Percentiles rank a stretch among this genome's conserved stretches.
These are phyloP conservation scores for Hordeum marinum DNA, from an alignment of 176 grass and related monocot genomes.

Conservation along the genomic window DNA sequence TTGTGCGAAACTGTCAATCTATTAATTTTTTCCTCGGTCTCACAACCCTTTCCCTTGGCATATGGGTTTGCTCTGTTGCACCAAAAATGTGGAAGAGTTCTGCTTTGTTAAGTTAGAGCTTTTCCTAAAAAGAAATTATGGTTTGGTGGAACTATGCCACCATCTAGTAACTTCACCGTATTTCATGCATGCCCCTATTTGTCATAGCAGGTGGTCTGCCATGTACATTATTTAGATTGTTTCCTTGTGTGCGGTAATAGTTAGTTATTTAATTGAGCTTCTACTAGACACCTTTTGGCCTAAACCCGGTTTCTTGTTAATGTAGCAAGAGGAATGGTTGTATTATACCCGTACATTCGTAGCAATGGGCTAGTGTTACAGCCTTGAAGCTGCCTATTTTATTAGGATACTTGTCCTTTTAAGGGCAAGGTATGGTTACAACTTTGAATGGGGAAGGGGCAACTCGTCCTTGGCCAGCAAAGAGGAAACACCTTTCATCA, in stretches of 20 bases:
- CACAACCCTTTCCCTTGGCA: not conserved
- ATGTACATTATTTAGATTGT: not conserved
- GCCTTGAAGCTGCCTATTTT: not conserved
- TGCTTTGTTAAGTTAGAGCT: not conserved
- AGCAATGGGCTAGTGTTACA: not conserved
- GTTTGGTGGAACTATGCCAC: not conserved
- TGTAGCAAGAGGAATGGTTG: not conserved
- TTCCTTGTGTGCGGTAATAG: not conserved
- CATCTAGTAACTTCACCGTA: not conserved
- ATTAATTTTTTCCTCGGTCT: not conserved
- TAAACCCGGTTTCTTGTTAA: not conserved
- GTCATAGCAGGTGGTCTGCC: not conserved
- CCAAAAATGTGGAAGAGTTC: not conserved
- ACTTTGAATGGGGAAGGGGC: not conserved
- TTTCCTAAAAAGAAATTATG: not conserved
- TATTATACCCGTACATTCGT: not conserved
- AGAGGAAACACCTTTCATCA: not conserved
- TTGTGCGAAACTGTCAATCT: not conserved
- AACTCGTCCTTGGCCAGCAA: constrained; percentile 5
- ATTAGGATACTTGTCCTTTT: not conserved
- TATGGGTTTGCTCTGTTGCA: not conserved
- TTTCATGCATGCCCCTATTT: not conserved
- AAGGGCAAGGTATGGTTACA: not conserved
- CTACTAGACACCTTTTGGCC: not conserved
- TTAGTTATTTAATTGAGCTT: not conserved